Evolutionary conservation across 1,284 basidiomycete genomes (phyloP).

Genomic region (Cystobasidiaceae sp.): DNA sequence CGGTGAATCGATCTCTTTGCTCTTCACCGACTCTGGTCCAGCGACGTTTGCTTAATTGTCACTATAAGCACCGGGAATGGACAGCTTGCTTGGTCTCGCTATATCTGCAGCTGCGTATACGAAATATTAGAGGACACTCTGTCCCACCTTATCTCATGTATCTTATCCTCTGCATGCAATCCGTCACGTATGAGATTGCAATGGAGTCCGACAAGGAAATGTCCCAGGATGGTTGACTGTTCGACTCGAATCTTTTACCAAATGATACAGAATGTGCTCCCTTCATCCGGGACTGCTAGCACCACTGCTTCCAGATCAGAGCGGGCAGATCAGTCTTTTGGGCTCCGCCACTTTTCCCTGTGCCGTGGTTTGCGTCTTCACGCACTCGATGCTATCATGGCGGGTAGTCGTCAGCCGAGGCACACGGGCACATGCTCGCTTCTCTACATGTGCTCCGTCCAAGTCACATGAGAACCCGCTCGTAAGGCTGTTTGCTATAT

Average conservation of each 20-base stretch:
- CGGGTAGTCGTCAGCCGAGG: background rate
- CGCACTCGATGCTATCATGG: constrained; percentile 10
- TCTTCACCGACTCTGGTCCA: constrained; percentile 35
- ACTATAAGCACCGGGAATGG: too few species aligned
- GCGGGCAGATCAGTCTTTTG: background rate
- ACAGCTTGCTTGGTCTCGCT: background rate
- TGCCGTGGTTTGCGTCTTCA: background rate
- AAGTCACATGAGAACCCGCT: constrained; percentile 33
- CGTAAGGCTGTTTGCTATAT: background rate
- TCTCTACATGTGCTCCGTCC: background rate
- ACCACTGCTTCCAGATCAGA: too few species aligned
- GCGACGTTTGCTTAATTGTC: constrained; percentile 23
- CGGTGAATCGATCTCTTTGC: constrained; percentile 59
- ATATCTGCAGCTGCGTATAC: too few species aligned
- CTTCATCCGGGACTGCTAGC: too few species aligned
- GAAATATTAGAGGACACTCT: too few species aligned
- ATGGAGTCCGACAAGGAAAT: too few species aligned
- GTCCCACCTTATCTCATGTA: too few species aligned
- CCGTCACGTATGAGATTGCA: too few species aligned
- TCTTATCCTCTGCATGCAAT: too few species aligned
- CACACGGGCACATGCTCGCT: background rate
- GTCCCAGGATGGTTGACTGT: too few species aligned
- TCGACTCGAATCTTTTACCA: too few species aligned
- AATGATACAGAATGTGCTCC: too few species aligned
- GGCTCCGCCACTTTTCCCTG: background rate